Base-by-base conservation (phyloP, 2,329 filamentous ascomycete species). In the Curvularia lunata region DNA sequence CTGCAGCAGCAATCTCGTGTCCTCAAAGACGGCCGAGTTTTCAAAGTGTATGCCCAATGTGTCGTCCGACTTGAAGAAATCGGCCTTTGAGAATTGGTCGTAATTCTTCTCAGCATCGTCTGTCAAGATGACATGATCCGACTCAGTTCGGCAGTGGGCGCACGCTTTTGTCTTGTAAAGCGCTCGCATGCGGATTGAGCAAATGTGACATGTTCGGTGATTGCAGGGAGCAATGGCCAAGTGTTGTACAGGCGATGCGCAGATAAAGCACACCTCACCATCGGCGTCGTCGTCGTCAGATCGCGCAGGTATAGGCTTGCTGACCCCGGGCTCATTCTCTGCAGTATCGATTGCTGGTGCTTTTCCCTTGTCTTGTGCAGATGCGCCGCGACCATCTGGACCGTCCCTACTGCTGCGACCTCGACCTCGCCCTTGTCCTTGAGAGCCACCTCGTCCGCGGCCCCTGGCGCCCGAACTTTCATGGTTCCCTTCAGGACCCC, bases 81-180 rank as follows among this genome's bases (percentile, higher is more conserved):
- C 91, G 19, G 77, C 74, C 42, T 85, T 80, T 2, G 81, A 81
- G 73, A 94, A 98, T n/a, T 96, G 91, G 67, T 97, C 88, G 75
- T 88, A 99, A 47, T 86, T 86, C 78, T 96, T 97, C 25, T 85
- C 83, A 12, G 86, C 82, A 71, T 96, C 88, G 74, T 97, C 91
- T 28, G 94, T 97, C 73, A 99, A 98, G 62, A 98, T 89, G 59
- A 99, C 93, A 77, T 88, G 93, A 19, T 87, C 84, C 9, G 89
- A 87, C n/a, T 85, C 80, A 2, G 89, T 90, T 83, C 95, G 85
- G 75, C 95, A 99, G 77, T 98, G 93, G n/a, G 93, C 91, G 78
- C 95, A 99, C 64, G 93, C 91, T 77, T 96, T 96, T 59, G 88
- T 96, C 82, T 97, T 98, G 80, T 98, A 99, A 43, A 99, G 81